Base-by-base conservation (phyloP, 257 asterid species). In the Nicotiana tomentosiformis region DNA sequence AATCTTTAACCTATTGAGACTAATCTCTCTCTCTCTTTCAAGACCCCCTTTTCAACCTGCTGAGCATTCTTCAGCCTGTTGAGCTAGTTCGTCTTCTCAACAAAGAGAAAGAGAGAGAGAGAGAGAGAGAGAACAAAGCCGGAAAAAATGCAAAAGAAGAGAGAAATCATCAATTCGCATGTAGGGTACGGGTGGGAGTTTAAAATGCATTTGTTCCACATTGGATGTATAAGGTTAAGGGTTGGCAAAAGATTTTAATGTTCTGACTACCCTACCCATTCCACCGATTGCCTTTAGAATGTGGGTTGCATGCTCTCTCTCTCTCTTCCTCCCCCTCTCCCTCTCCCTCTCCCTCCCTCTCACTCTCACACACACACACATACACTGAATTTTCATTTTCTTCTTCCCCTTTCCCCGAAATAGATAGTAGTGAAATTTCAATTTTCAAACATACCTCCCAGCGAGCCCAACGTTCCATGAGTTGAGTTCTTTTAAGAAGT, bases 391-490 rank as follows among this genome's bases (percentile, higher is more conserved):
- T 43, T 74, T 51, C 23, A 26, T 74, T 49, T 26, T 66, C 26
- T 33, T 32, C 51, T 66, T 16, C 76, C 76, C 76, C 76, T 32
- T 33, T 32, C 51, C 46, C 26, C 15, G 3, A 66, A 66, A 66
- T 33, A 66, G 51, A 66, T 66, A 33, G 26, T 33, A 33, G 15
- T 66, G 49, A 32, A 70, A 83, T 77, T 33, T 9, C 14, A 66
- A 32, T 81, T 83, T 80, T 84, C 89, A 83, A 82, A 74, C 91
- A 81, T 91, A 96, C 99, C 99, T 96, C 99, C 95, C 98, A 88
- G 92, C 98, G 89, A 84, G 97, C 97, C 99, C 98, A 96, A 56
- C 98, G 98, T 82, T 94, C 99, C 98, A 90, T 96, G 77, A 96
- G 99, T 87, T 96, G 99, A 87, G 97, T 92, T 90, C 99, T 91